Percentiles rank a stretch among this genome's conserved stretches.
These are phyloP conservation scores for Ramularia endophylla DNA, from an alignment of 2,329 filamentous ascomycete genomes.

Conservation along the genomic window DNA sequence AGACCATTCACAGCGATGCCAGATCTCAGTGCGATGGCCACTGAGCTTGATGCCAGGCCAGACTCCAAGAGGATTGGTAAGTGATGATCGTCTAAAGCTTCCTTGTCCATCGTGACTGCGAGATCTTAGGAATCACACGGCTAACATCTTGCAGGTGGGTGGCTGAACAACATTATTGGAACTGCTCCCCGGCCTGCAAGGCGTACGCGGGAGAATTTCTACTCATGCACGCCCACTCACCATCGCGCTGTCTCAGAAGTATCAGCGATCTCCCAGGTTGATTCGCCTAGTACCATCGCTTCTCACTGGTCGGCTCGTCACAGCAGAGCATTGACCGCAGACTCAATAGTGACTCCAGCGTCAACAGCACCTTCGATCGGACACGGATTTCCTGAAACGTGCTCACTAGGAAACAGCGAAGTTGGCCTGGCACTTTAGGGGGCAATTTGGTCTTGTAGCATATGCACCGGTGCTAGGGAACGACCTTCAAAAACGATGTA, in stretches of 20 bases:
- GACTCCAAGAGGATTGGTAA: too few species aligned
- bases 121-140: too few species aligned
- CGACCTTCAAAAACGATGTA: too few species aligned
- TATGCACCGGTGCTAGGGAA: too few species aligned
- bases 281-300: conserved; percentile 18
- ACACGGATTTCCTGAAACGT: too few species aligned
- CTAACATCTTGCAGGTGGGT: background rate
- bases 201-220: conserved; percentile 17
- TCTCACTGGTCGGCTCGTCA: conserved; percentile 22
- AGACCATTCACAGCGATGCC: conserved; percentile 19
- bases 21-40: conserved; percentile 6
- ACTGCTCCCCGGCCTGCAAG: too few species aligned
- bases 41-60: conserved; percentile 6
- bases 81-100: conserved; percentile 1
- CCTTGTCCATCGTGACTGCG: conserved; percentile 1
- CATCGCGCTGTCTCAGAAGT: conserved; percentile 14
- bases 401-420: too few species aligned
- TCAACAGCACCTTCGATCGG: conserved; percentile 3
- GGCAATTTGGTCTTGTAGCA: too few species aligned
- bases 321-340: conserved; percentile 22
- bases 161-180: too few species aligned
- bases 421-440: too few species aligned
- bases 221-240: conserved; percentile 13
- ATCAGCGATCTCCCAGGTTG: conserved; percentile 22
- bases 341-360: conserved; percentile 11